Evolutionary conservation across 2,329 filamentous ascomycete genomes (phyloP), one percentile per base, ranked within the genome.

Genomic region (Aspergillus novoparasiticus): DNA sequence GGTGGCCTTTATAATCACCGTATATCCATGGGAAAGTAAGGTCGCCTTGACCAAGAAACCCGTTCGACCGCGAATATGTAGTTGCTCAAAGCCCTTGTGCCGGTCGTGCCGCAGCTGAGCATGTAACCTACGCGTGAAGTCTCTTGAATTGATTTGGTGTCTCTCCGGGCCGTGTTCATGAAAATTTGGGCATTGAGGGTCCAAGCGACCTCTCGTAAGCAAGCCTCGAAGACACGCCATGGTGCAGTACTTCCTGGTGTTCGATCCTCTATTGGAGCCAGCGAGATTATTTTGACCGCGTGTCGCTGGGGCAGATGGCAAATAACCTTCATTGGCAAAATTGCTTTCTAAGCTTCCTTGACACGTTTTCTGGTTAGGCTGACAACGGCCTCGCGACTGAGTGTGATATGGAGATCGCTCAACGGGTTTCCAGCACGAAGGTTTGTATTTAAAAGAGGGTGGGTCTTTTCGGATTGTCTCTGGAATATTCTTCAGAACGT

Each of bases 111-210:
- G 45, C 55, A 71, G 66, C 60, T 71, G 67, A 60, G 54, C 58
- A 50, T 69, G 55, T 43, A 72, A 59, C 55, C 50, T 32, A 48
- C 58, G 60, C 14, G 62, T 72, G 48, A 72, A 70, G 36, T 72
- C 66, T 12, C 60, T 56, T 41, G 63, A 58, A 6, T 48, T 61
- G 12, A 71, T 60, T 60, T 64, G 69, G 54, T 84, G 78, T 61
- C 73, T 69, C 14, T 45, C 62, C 6, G 73, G 61, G 64, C 68
- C 61, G 26, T 71, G 64, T 9, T 39, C 46, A 61, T 64, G 34
- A 58, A 8, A 62, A 41, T 83, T 83, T 0, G 79, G 81, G 68
- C 68, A 73, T 46, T 61, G 32, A n/a, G 65, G 53, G 62, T 71
- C 69, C 48, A 74, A 57, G 57, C 50, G 48, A 2, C 43, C 71